A percentile compares a stretch with the other conserved stretches of the same genome.
phyloP scores from a whole-genome alignment of 2,329 filamentous ascomycete species.

The Cladosporium sp. region DNA sequence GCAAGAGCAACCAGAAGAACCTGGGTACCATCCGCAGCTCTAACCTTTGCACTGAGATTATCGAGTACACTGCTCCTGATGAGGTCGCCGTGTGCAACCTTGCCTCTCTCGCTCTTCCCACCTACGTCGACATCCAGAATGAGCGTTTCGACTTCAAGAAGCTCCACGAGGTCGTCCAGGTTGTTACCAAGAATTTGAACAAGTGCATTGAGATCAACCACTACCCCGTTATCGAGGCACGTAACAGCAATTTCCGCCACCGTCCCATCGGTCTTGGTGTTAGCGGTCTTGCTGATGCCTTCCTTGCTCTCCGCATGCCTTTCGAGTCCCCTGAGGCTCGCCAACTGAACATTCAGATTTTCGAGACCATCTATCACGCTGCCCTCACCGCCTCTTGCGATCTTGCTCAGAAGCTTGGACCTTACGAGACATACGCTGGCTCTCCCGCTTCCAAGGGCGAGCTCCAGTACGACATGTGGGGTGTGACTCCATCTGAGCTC shows the following conservation, averaged over 20 bases:
- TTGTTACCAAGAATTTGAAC: slow-evolving; percentile 93
- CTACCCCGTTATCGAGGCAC: slow-evolving; percentile 92
- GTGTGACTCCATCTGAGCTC: slow-evolving; percentile 83
- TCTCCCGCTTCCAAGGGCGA: slow-evolving; percentile 92
- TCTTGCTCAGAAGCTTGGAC: slow-evolving; percentile 74
- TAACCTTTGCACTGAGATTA: slow-evolving; percentile 97
- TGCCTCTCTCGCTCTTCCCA: slow-evolving; percentile 86
- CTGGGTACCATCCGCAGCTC: slow-evolving; percentile 97
- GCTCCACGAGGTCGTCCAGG: slow-evolving; percentile 88
- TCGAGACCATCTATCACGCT: slow-evolving; percentile 98
- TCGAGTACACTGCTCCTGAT: slow-evolving; percentile 95
- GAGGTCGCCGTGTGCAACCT: slow-evolving; percentile 99
- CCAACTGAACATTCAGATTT: slow-evolving; percentile 95
- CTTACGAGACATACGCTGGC: slow-evolving; percentile 87
- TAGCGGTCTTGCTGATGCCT: slow-evolving; percentile 94
- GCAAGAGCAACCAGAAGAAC: slow-evolving; percentile 99
- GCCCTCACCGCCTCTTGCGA: slow-evolving; percentile 85
- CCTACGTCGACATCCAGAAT: slow-evolving; percentile 80
- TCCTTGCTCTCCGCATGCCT: slow-evolving; percentile 91
- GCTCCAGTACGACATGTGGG: slow-evolving; percentile 99
- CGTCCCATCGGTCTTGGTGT: slow-evolving; percentile 94
- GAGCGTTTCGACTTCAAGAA: slow-evolving; percentile 93
- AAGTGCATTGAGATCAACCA: slow-evolving; percentile 98
- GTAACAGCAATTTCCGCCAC: slow-evolving; percentile 96
- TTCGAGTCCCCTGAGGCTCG: slow-evolving; percentile 95